These are phyloP conservation scores for Populus davidiana DNA, from an alignment of 345 rosid species.

Conservation along the genomic window DNA sequence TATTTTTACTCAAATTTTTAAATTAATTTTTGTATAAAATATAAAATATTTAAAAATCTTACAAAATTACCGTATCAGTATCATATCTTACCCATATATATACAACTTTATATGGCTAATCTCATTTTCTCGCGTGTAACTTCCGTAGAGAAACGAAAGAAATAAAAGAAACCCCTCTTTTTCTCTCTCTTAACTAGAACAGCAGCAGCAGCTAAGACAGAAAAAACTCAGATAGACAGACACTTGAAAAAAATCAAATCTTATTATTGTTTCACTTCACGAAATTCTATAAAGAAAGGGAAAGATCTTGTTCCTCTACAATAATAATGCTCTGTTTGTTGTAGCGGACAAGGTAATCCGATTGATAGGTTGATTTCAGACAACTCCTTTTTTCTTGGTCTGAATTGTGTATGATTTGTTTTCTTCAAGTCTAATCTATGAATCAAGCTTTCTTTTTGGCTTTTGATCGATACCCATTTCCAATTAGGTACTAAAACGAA, in stretches of 20 bases:
- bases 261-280: neutral
- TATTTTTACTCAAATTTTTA: neutral
- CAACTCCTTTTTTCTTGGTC: neutral
- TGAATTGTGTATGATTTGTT: neutral
- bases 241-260: neutral
- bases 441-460: constrained; percentile 17
- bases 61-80: neutral
- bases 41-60: neutral
- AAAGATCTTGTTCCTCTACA: constrained; percentile 40
- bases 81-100: neutral
- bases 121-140: constrained; percentile 24
- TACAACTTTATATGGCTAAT: neutral
- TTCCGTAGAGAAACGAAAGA: constrained; percentile 22
- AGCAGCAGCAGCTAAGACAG: neutral
- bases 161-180: neutral
- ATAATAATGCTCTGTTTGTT: constrained; percentile 36
- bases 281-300: neutral
- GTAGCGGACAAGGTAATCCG: constrained; percentile 45
- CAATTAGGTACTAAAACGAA: constrained; percentile 12
- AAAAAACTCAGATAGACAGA: neutral
- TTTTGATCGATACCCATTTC: constrained; percentile 44
- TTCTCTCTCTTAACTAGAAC: neutral
- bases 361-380: neutral
- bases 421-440: constrained; percentile 15
- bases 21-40: neutral